Base-by-base conservation (phyloP, 768 basidiomycete genomes). In the Hortiboletus campestris region DNA sequence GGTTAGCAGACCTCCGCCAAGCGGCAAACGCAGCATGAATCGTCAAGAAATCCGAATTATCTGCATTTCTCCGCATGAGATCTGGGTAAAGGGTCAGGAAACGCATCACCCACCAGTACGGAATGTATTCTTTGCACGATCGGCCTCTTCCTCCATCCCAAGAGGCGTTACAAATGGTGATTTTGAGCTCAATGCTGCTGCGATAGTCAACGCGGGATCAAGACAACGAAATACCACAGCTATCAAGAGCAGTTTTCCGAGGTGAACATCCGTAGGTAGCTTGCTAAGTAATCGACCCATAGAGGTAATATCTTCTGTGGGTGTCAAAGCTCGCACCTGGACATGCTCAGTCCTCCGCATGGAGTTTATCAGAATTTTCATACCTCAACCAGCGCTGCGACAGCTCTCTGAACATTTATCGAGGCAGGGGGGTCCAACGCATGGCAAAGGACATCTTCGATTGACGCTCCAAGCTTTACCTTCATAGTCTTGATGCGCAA, bases 121-220 rank as follows among this genome's bases (percentile, higher is more conserved):
- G 77, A 98, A 98, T 6, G 81, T 79, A 38, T 75, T 74, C 71
- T 94, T 97, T 36, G 94, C 90, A 13, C 82, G 80, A 66, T 94
- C 88, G 0, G 95, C 95, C 63, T 94, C 89, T 55, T 84, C 77
- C 70, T 97, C 94, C 43, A 86, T 76, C 3, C 96, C 95, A 55
- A 96, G 83, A 0, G 96, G 95, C 3, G 88, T 82, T 20, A 98
- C 70, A 68, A 98, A 99, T 0, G 95, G 96, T 2, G 91, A 92
- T 70, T 98, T 98, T 1, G 91, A 88, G 66, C 91, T 95, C 40
- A 98, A 75, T 1, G 91, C 84, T 7, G 96, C 96, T 16, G 93
- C 94, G 56, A 99, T 94, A 6, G 96, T 97, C 46, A 99, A 78
- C n/a, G 94, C 96, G 2, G 95, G 92, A 72, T 98, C 96, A 58